These are phyloP conservation scores for Guadua angustifolia DNA, from an alignment of 176 grass and related monocot genomes.

Conservation along the genomic window DNA sequence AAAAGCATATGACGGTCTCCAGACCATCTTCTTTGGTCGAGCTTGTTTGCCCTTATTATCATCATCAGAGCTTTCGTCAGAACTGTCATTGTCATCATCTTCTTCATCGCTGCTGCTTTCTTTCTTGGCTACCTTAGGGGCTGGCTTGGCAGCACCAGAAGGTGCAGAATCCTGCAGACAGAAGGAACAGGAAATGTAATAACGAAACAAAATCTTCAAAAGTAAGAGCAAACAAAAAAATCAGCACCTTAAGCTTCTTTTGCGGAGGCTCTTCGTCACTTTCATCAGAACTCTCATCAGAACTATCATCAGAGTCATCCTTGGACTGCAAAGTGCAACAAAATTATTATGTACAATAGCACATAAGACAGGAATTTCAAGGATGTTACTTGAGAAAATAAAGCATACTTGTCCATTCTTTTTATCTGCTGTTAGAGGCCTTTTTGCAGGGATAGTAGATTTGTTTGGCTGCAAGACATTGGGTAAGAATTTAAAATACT, in stretches of 20 bases:
- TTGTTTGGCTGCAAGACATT: constrained; percentile 48
- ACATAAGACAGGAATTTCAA: constrained; percentile 12
- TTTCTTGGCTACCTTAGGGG: constrained; percentile 47
- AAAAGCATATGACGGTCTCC: background rate
- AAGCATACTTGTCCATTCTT: constrained; percentile 48
- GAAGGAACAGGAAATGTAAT: background rate
- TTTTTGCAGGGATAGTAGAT: constrained; percentile 39
- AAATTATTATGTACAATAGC: constrained; percentile 16
- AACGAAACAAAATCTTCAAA: background rate
- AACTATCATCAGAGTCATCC: constrained; percentile 52
- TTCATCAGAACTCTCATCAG: constrained; percentile 56
- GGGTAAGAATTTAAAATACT: background rate
- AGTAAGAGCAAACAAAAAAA: background rate
- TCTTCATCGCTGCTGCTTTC: constrained; percentile 53
- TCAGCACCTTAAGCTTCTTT: constrained; percentile 60
- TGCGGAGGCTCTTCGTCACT: constrained; percentile 59
- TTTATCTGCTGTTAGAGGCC: constrained; percentile 36
- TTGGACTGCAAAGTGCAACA: constrained; percentile 31
- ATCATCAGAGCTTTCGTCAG: constrained; percentile 62
- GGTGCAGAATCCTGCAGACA: background rate
- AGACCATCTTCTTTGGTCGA: constrained; percentile 32
- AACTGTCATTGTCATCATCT: constrained; percentile 55
- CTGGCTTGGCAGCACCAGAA: constrained; percentile 40
- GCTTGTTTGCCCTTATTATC: constrained; percentile 34
- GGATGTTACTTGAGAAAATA: constrained; percentile 17